phyloP scores from a whole-genome alignment of 495 filamentous ascomycete species.

The Glutinoglossum americanum region DNA sequence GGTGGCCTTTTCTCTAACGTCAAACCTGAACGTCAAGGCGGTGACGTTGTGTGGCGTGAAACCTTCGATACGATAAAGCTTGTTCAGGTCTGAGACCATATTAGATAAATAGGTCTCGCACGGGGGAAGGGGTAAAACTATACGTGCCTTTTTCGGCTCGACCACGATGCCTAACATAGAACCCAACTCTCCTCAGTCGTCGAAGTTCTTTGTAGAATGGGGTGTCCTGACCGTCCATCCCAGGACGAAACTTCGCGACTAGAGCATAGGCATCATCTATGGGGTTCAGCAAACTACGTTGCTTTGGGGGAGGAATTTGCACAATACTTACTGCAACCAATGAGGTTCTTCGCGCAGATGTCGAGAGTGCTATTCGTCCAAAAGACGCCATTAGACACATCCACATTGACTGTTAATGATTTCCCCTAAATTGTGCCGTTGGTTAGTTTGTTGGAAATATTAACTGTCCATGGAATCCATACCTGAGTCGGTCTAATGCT shows the following conservation, averaged over 20 bases:
- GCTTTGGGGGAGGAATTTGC: neutral
- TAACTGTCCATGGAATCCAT: neutral
- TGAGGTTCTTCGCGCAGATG: slow-evolving; percentile 3
- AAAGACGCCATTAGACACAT: slow-evolving; percentile 62
- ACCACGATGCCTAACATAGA: slow-evolving; percentile 40
- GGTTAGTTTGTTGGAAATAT: neutral
- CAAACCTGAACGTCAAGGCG: slow-evolving; percentile 35
- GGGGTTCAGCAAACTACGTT: neutral
- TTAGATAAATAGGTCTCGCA: neutral
- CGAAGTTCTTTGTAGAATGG: slow-evolving; percentile 25
- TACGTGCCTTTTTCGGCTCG: slow-evolving; percentile 15
- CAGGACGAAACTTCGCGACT: slow-evolving; percentile 6
- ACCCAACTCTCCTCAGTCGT: slow-evolving; percentile 39
- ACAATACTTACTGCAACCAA: slow-evolving; percentile 2
- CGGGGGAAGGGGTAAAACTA: neutral
- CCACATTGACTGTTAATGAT: slow-evolving; percentile 54
- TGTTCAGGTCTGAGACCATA: slow-evolving; percentile 10
- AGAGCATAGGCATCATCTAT: neutral
- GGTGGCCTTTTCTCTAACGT: slow-evolving; percentile 28
- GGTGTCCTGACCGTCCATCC: slow-evolving; percentile 6
- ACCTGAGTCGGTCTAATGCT: slow-evolving; percentile 48
- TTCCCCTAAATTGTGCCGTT: slow-evolving; percentile 14
- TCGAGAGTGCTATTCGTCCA: slow-evolving; percentile 25
- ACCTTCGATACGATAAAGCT: slow-evolving; percentile 39
- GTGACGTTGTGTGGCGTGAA: slow-evolving; percentile 27